Evolutionary conservation across 768 basidiomycete species (phyloP).

Genomic region (Termitomyces sp.): DNA sequence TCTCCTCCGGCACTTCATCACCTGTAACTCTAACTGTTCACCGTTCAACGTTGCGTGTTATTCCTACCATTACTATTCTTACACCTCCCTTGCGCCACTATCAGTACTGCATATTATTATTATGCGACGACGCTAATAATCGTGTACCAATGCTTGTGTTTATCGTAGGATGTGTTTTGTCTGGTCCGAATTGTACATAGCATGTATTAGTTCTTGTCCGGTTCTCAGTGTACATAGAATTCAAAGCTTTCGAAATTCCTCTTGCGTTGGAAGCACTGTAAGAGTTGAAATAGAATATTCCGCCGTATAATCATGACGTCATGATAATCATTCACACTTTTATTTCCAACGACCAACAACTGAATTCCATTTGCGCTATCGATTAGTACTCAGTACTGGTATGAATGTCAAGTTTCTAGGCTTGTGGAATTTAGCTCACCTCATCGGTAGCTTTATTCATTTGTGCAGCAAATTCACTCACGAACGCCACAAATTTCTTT

Average conservation of each 20-base stretch:
- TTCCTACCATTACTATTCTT: not conserved
- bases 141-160: not conserved
- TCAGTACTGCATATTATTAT: not conserved
- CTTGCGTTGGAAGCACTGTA: too few relatives aligned
- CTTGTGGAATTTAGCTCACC: too few relatives aligned
- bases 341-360: too few relatives aligned
- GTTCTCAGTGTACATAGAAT: slow-evolving; percentile 7
- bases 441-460: too few relatives aligned
- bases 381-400: too few relatives aligned
- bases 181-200: not conserved
- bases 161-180: slow-evolving; percentile 5
- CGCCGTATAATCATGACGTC: too few relatives aligned
- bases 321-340: too few relatives aligned
- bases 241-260: not conserved
- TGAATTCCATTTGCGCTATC: too few relatives aligned
- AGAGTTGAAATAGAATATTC: too few relatives aligned
- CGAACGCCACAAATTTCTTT: too few relatives aligned
- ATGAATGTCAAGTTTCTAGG: too few relatives aligned
- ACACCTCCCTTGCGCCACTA: not conserved
- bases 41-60: not conserved
- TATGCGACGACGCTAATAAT: not conserved
- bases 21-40: not conserved
- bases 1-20: not conserved
- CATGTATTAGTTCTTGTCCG: not conserved
- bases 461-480: too few relatives aligned